Evolutionary conservation across 345 rosid species (phyloP), one percentile per base, ranked within the genome.

Genomic region (Rhizophora mangle): DNA sequence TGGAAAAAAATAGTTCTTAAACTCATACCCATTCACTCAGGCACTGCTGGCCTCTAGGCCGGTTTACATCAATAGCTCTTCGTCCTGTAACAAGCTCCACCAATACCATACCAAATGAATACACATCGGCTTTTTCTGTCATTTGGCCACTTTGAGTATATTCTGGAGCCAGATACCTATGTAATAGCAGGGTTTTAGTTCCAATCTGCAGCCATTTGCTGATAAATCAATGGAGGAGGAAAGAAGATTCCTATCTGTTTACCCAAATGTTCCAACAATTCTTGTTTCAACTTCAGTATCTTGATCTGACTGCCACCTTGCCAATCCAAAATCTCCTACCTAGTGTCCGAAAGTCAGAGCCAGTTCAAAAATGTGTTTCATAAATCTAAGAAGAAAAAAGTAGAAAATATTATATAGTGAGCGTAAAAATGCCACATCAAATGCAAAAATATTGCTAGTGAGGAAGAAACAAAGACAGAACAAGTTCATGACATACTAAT

Each of bases 281-380:
- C 99, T 84, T 32, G 99, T 96, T 58, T 92, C 96, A 64, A 90
- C 97, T 37, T 92, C 99, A 19, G 80, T 79, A 75, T 90, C 91
- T 62, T 97, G 98, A 79, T 96, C 88, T 72, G 99, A 98, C 75
- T 92, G 99, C 99, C 99, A 96, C 81, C 99, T 88, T 34, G 98
- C 99, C 10, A 96, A 82, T 68, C 99, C 99, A 79, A 96, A 92
- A 81, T 96, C 99, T 52, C 99, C 99, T 74, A 96, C 99, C 99
- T 95, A 70, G 54, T 56, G 73, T 71, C 26, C 56, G 66, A 64
- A 56, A 26, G 32, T 30, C 63, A 36, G 61, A 49, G 66, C 65
- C 62, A 74, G 64, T 70, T 60, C 51, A 27, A 20, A 22, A 5
- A 30, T 29, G 27, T 27, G 24, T 58, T 47, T 37, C 27, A 29